These are phyloP conservation scores for Actinidia polygama DNA, from an alignment of 179 eudicot genomes.

Conservation along the genomic window DNA sequence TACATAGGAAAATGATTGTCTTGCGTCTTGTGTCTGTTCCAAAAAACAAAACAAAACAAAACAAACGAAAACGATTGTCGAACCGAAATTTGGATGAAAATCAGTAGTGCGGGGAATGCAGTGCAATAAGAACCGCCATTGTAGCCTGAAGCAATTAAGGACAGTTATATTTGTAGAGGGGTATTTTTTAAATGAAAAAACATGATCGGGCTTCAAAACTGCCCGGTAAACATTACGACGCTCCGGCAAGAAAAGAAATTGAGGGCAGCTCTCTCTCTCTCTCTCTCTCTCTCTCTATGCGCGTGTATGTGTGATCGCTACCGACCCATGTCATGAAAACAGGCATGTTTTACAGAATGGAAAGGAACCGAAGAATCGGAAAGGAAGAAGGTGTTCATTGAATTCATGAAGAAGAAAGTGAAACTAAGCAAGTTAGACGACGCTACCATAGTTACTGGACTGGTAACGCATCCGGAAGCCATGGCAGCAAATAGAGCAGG, in stretches of 20 bases:
- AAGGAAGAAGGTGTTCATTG: conserved; percentile 55
- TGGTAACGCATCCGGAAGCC: conserved; percentile 88
- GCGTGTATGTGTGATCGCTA: not conserved
- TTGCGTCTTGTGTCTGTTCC: no score
- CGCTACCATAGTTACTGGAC: conserved; percentile 63
- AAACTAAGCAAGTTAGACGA: conserved; percentile 59
- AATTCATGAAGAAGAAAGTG: conserved; percentile 57
- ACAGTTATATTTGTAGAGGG: no score
- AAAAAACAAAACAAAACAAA: no score
- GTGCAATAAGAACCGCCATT: no score
- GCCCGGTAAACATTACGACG: conserved; percentile 92
- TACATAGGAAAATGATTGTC: no score
- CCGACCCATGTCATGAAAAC: not conserved
- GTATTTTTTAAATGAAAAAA: no score
- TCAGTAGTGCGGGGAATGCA: no score
- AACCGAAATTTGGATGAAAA: no score
- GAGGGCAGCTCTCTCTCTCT: conserved; percentile 43
- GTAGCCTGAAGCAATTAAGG: no score
- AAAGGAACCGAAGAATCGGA: conserved; percentile 28
- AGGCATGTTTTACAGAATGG: conserved; percentile 58
- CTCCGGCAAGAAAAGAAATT: conserved; percentile 50
- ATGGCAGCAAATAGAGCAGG: conserved; percentile 91
- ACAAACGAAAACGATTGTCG: no score
- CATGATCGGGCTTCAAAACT: no score
- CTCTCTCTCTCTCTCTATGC: not conserved